Conservation (phyloP, 176 grass and related monocot genomes). For the Oryza meridionalis region DNA sequence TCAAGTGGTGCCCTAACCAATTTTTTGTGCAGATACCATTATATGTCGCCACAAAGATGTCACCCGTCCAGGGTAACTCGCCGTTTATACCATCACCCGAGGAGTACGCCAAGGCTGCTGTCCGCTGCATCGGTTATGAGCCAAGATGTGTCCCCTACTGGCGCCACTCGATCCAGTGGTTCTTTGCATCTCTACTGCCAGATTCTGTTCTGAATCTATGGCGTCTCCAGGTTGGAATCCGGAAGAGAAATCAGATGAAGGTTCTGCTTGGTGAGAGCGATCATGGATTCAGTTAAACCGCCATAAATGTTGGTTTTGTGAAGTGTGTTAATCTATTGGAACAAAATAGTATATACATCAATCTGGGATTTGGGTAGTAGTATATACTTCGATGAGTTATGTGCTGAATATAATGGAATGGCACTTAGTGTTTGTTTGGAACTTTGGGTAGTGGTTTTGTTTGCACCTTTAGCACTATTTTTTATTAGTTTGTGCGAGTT, state of each 20-base stretch:
- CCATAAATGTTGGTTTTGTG: too few relatives aligned
- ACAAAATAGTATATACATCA: too few relatives aligned
- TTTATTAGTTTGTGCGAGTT: too few relatives aligned
- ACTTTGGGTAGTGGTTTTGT: too few relatives aligned
- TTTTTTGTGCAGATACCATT: conserved; percentile 46
- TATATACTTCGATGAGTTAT: too few relatives aligned
- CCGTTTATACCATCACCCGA: conserved; percentile 56
- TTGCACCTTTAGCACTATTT: too few relatives aligned
- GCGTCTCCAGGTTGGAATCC: conserved; percentile 50
- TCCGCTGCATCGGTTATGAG: conserved; percentile 53
- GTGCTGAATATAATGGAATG: too few relatives aligned
- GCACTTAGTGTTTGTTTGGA: too few relatives aligned
- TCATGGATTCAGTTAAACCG: not conserved
- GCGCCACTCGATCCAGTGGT: conserved; percentile 63
- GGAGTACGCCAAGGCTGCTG: conserved; percentile 39
- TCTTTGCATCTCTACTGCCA: conserved; percentile 36
- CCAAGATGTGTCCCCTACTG: conserved; percentile 58
- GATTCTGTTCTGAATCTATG: conserved; percentile 50
- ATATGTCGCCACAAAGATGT: conserved; percentile 71
- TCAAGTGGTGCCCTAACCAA: not conserved
- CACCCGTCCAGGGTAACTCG: conserved; percentile 35
- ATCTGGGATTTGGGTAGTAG: too few relatives aligned
- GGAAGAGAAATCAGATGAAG: conserved; percentile 49
- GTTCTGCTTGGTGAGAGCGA: not conserved
- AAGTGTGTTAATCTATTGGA: too few relatives aligned